Evolutionary conservation across 1,284 basidiomycete species (phyloP).

Genomic region (Ustilago crameri): DNA sequence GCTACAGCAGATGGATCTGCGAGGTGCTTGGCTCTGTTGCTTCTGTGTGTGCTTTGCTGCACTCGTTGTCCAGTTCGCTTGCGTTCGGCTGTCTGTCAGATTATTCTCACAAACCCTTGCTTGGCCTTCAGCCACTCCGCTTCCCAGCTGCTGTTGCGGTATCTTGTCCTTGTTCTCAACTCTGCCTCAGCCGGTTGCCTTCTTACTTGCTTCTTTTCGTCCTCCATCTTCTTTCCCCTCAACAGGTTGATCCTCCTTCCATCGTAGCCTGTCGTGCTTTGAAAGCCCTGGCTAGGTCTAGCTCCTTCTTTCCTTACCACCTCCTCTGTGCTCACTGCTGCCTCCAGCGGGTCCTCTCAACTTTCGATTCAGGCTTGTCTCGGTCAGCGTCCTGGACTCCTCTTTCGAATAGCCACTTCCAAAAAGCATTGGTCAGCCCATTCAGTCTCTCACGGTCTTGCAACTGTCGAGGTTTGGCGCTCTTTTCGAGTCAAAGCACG

Average conservation of each 20-base stretch:
- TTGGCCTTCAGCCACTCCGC: constrained; percentile 14
- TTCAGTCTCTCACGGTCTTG: background rate
- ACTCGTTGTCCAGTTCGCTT: background rate
- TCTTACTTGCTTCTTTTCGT: constrained; percentile 4
- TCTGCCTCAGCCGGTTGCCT: background rate
- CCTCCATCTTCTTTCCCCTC: constrained; percentile 5
- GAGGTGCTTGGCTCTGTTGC: background rate
- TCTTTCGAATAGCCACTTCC: constrained; percentile 1
- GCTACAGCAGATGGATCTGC: constrained; percentile 23
- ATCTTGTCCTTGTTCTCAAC: constrained; percentile 1
- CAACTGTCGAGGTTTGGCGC: background rate
- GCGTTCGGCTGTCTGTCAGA: background rate
- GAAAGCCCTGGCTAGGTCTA: constrained; percentile 24
- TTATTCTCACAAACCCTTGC: background rate
- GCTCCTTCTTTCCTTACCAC: background rate
- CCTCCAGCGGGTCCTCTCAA: background rate
- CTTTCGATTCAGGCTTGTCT: background rate
- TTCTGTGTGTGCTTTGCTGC: background rate
- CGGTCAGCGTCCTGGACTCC: constrained; percentile 19
- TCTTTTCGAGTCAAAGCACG: too few relatives aligned
- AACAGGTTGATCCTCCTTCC: constrained; percentile 32
- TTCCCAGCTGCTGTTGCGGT: too few relatives aligned
- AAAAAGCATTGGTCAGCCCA: background rate
- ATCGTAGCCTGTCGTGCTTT: constrained; percentile 28
- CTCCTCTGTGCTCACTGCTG: background rate